These are phyloP conservation scores for Erodium trifolium DNA, from an alignment of 441 rosid genomes.

Conservation along the genomic window DNA sequence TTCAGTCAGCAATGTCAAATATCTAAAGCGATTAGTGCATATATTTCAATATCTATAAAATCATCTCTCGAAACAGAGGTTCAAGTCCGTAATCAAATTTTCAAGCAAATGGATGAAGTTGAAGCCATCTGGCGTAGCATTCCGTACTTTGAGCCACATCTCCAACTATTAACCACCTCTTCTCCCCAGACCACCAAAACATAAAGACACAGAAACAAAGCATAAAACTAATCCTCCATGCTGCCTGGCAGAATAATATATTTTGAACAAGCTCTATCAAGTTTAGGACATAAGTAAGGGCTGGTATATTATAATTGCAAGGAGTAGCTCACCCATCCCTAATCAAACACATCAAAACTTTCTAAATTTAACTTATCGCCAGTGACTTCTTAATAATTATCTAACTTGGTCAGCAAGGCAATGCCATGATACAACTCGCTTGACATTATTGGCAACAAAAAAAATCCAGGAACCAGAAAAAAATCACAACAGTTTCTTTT, in stretches of 20 bases:
- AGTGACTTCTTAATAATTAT: not conserved
- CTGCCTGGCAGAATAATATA: not conserved
- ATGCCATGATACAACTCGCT: not conserved
- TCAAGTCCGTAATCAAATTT: no score
- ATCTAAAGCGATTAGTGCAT: not conserved
- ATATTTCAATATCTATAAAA: not conserved
- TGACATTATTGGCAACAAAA: not conserved
- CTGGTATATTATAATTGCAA: not conserved
- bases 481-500: not conserved
- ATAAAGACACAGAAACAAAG: not conserved
- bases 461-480: not conserved
- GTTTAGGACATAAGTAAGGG: not conserved
- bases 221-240: not conserved
- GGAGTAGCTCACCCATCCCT: not conserved
- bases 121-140: not conserved
- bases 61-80: not conserved
- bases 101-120: not conserved
- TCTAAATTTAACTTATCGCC: not conserved
- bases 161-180: not conserved
- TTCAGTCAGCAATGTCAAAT: not conserved
- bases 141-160: not conserved
- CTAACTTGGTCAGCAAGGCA: not conserved
- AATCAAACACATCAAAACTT: not conserved
- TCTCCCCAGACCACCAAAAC: not conserved
- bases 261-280: not conserved